Conservation (phyloP, 1,139 yeast species). For the Candida tropicalis region DNA sequence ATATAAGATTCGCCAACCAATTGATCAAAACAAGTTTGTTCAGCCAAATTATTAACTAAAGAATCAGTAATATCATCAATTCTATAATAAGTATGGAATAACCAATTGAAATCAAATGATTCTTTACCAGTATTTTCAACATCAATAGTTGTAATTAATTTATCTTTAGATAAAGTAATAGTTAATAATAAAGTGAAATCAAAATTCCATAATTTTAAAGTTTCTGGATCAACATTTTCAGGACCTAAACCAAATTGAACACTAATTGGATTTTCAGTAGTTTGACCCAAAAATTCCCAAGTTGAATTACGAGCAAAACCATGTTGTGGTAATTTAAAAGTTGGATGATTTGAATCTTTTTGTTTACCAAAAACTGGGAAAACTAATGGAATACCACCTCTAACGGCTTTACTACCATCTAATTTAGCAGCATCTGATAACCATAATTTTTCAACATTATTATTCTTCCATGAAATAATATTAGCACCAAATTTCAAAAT, state of each 20-base stretch:
- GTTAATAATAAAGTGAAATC: conserved; percentile 81
- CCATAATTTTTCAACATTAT: conserved; percentile 70
- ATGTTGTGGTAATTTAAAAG: conserved; percentile 77
- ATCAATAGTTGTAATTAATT: conserved; percentile 68
- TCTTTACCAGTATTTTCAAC: conserved; percentile 69
- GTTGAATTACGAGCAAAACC: conserved; percentile 89
- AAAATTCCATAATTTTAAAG: conserved; percentile 56
- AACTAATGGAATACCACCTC: conserved; percentile 96
- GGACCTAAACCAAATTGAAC: conserved; percentile 91
- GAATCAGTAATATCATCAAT: conserved; percentile 78
- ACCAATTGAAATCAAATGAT: conserved; percentile 84
- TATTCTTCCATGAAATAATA: conserved; percentile 72
- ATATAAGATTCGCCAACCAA: conserved; percentile 60
- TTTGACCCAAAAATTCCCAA: conserved; percentile 94
- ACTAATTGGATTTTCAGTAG: conserved; percentile 55
- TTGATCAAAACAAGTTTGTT: conserved; percentile 74
- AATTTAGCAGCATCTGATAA: conserved; percentile 72
- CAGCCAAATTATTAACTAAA: conserved; percentile 75
- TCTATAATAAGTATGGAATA: conserved; percentile 89
- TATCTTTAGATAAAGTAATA: conserved; percentile 54
- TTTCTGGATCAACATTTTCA: conserved; percentile 67
- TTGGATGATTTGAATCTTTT: conserved; percentile 39
- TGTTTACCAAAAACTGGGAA: conserved; percentile 92
- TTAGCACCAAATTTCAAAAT: conserved; percentile 89
- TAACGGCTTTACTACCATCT: conserved; percentile 89